Conservation (phyloP, 495 filamentous ascomycete genomes). For the Penicillium verhagenii region DNA sequence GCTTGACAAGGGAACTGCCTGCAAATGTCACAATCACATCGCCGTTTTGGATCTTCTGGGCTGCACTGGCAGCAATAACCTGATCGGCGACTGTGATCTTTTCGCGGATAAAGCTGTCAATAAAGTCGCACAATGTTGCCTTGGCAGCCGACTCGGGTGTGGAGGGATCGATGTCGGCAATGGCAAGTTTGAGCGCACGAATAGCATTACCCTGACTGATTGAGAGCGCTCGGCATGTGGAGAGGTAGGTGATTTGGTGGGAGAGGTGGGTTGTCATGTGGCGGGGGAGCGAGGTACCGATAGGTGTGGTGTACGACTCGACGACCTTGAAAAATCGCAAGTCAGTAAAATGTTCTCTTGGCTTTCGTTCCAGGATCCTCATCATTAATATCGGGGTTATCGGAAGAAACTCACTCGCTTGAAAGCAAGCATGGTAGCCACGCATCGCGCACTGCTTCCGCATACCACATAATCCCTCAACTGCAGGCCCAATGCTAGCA, state of each 20-base stretch:
- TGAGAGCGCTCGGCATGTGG: slow-evolving; percentile 86
- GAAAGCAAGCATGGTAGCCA: slow-evolving; percentile 84
- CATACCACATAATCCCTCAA: slow-evolving; percentile 86
- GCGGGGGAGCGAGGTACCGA: slow-evolving; percentile 76
- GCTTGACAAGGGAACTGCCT: slow-evolving; percentile 81
- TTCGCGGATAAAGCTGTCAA: slow-evolving; percentile 88
- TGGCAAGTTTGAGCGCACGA: slow-evolving; percentile 84
- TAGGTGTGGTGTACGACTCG: slow-evolving; percentile 84
- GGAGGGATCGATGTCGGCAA: slow-evolving; percentile 81
- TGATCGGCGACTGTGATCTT: slow-evolving; percentile 83
- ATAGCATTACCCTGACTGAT: slow-evolving; percentile 96
- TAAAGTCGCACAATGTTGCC: slow-evolving; percentile 67
- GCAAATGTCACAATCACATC: slow-evolving; percentile 88
- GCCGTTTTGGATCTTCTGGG: slow-evolving; percentile 69
- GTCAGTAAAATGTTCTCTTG: slow-evolving; percentile 4
- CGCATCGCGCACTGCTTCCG: slow-evolving; percentile 84
- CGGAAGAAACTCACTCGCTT: slow-evolving; percentile 62
- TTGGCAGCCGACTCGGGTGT: slow-evolving; percentile 77
- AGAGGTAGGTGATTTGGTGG: slow-evolving; percentile 91
- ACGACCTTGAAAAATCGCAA: slow-evolving; percentile 61
- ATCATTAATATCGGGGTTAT: too few species aligned
- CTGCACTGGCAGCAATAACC: slow-evolving; percentile 74
- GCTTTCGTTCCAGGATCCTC: too few species aligned
- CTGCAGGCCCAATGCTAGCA: slow-evolving; percentile 82
- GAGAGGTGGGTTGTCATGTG: slow-evolving; percentile 93